phyloP scores from a whole-genome alignment of 768 basidiomycete species.

The Termitomyces sp. region DNA sequence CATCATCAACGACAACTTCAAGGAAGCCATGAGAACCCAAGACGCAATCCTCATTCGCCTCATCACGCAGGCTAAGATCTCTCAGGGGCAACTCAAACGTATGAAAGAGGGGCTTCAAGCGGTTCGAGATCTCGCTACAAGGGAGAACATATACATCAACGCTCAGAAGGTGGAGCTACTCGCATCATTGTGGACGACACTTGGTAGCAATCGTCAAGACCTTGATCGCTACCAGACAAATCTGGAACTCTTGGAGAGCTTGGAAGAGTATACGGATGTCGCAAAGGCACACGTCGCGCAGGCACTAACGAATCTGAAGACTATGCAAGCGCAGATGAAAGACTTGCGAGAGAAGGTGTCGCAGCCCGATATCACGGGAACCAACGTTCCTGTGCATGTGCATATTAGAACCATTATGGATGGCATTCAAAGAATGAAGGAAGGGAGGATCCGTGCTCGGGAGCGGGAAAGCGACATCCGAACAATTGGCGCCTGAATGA shows the following conservation, averaged over 20 bases:
- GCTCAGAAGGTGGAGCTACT: slow-evolving; percentile 34
- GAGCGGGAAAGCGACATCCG: slow-evolving; percentile 21
- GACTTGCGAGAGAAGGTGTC: slow-evolving; percentile 45
- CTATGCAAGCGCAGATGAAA: slow-evolving; percentile 48
- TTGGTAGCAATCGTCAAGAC: slow-evolving; percentile 39
- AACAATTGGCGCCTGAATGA: slow-evolving; percentile 7
- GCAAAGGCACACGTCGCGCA: slow-evolving; percentile 43
- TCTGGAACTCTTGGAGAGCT: slow-evolving; percentile 30
- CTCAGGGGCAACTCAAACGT: slow-evolving; percentile 33
- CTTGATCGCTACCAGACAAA: slow-evolving; percentile 29
- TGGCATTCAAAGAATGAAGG: slow-evolving; percentile 39
- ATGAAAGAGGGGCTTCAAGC: slow-evolving; percentile 37
- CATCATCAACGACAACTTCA: slow-evolving; percentile 19
- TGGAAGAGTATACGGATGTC: slow-evolving; percentile 36
- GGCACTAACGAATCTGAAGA: slow-evolving; percentile 37
- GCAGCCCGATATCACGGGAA: slow-evolving; percentile 39
- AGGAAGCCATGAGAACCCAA: slow-evolving; percentile 39
- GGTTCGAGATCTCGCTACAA: slow-evolving; percentile 36
- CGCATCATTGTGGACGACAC: slow-evolving; percentile 42
- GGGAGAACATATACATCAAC: slow-evolving; percentile 32
- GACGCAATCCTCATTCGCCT: slow-evolving; percentile 33
- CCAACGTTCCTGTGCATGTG: slow-evolving; percentile 46
- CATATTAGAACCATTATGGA: slow-evolving; percentile 44
- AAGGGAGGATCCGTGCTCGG: slow-evolving; percentile 30
- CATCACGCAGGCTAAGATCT: slow-evolving; percentile 38